Base-by-base conservation (phyloP, 2,329 filamentous ascomycete species). In the Xylaria sp. region DNA sequence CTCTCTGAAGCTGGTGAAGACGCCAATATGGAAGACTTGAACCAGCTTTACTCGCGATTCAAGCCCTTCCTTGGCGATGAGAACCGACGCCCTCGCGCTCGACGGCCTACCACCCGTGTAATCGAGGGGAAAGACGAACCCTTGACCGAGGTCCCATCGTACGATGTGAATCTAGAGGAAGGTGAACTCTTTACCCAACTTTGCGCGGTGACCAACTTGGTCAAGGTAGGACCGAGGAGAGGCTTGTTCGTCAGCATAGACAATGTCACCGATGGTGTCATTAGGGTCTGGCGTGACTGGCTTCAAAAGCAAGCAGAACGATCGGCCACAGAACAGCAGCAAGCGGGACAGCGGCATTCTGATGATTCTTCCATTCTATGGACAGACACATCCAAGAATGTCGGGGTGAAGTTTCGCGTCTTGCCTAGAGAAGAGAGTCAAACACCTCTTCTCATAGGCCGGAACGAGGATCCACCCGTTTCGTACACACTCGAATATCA, bases 151-250 rank as follows among this genome's bases (percentile, higher is more conserved):
- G 78, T 83, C 7, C 86, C 90, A 1, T 85, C 82, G 15, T 87
- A 92, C 67, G 86, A 86, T 9, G 77, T 95, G 49, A 83, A 84
- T 54, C 82, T 96, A 1, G 92, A 94, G 71, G 86, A 86, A 1
- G 86, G 88, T 69, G 92, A 94, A 79, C 81, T 89, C 20, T 94
- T 95, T 77, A 89, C 90, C 0, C 92, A 96, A 79, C 84, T 96
- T 11, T 91, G 90, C 76, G 86, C 88, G 5, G 83, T 88, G 28
- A 87, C 87, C 7, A 92, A 90, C 74, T 79, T 97, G 44, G 89
- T 93, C 68, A 90, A 90, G 76, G 82, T 89, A 36, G 88, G 89
- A 0, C 86, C 88, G 0, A 84, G 83, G 33, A 84, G 83, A 26
- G 89, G 88, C 4, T 77, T 92, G 0, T 90, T 93, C 71, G 81